Evolutionary conservation across 2,329 filamentous ascomycete species (phyloP), one percentile per base, ranked within the genome.

Genomic region (Fusarium neocosmosporiellum): DNA sequence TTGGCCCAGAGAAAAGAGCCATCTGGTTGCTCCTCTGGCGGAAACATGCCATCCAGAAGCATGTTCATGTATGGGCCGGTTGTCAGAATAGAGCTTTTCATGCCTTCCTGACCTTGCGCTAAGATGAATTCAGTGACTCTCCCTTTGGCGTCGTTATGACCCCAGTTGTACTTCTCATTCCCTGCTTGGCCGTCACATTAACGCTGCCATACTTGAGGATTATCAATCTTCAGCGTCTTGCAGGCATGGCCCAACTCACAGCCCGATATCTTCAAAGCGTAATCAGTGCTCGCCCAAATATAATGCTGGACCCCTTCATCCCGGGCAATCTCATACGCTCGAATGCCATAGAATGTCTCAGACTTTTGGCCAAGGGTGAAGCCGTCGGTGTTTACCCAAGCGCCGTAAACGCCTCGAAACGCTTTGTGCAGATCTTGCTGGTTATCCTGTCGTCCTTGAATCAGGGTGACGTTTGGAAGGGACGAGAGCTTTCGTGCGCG

Each of bases 341-440:
- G 63, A 20, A 70, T 70, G 5, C 69, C 69, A 60, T 67, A 72
- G 43, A 67, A 72, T 5, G 70, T 41, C 18, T 72, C 69, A 1
- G 48, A 60, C 64, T 72, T 72, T 20, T 72, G 67, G 0, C 69
- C 67, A 2, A 72, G 43, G 1, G 69, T 67, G 13, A 72, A 72
- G 2, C 69, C 69, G 37, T 72, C 70, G 9, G 69, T 72, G 37
- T 72, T 72, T n/a, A 70, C 69, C 24, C 46, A 72, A 8, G 48
- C 57, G 2, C 31, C 48, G 31, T 72, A 16, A 2, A 72, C 55
- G 16, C 43, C 69, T 22, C 70, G 20, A 10, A 70, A 70, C 9
- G 60, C 60, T 2, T 46, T 20, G 9, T 54, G 9, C 4, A 72
- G 64, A 16, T 57, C 57, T 22, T 62, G 60, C 4, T 72, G 67